These are phyloP conservation scores for Narthecium ossifragum DNA, from an alignment of 106 monocot genomes.

Conservation along the genomic window DNA sequence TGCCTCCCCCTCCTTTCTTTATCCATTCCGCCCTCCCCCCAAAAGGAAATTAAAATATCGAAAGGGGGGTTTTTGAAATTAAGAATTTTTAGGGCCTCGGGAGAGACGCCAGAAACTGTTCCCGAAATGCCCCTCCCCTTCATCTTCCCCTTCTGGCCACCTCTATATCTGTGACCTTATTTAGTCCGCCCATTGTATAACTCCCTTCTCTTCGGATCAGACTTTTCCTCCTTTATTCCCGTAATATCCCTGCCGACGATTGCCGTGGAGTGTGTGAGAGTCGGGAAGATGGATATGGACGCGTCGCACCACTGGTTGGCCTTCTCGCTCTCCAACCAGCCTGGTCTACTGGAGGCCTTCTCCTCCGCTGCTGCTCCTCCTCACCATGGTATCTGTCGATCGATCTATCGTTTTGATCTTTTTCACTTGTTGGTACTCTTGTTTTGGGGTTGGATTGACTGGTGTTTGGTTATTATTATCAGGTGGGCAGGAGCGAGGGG, in stretches of 20 bases:
- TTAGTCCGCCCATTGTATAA: neutral
- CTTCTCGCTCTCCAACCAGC: slow-evolving; percentile 46
- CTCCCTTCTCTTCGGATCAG: neutral
- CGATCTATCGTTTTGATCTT: neutral
- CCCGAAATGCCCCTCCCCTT: neutral
- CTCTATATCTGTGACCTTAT: slow-evolving; percentile 35
- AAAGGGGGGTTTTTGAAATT: no score
- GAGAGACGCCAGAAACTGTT: neutral
- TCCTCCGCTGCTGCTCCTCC: slow-evolving; percentile 15
- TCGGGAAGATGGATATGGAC: slow-evolving; percentile 23
- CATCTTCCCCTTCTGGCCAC: neutral
- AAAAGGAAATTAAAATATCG: neutral
- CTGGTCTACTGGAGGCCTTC: slow-evolving; percentile 31
- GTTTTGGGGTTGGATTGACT: neutral
- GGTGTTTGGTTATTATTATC: slow-evolving; percentile 1
- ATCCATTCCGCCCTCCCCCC: neutral
- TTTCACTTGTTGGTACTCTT: neutral
- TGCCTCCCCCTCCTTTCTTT: slow-evolving; percentile 15
- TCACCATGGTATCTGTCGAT: slow-evolving; percentile 8
- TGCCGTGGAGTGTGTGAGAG: no score
- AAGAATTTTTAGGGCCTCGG: slow-evolving; percentile 8
- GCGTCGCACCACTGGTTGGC: slow-evolving; percentile 46
- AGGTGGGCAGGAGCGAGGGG: slow-evolving; percentile 23
- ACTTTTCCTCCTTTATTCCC: slow-evolving; percentile 2
- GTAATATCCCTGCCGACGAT: neutral